phyloP scores from a whole-genome alignment of 306 rosid species.

The Malus asiatica region DNA sequence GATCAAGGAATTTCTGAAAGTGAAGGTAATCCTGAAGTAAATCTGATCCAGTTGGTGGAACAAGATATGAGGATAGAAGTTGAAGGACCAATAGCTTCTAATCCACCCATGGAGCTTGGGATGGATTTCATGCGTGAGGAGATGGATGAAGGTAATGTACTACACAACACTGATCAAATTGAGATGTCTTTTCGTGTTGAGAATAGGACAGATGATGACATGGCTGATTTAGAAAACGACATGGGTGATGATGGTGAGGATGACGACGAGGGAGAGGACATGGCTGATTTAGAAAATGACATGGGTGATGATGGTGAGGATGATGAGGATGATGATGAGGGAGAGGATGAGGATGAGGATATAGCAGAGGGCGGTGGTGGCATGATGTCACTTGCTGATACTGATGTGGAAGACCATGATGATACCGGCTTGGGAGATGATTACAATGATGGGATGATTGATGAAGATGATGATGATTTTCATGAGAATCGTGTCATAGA shows the following conservation, averaged over 20 bases:
- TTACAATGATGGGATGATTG: slow-evolving; percentile 88
- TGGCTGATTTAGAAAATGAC: slow-evolving; percentile 57
- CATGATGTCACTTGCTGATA: slow-evolving; percentile 85
- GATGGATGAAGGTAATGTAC: slow-evolving; percentile 66
- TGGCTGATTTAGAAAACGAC: slow-evolving; percentile 53
- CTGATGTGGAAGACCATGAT: slow-evolving; percentile 94
- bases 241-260: too few relatives aligned
- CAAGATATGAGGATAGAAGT: slow-evolving; percentile 71
- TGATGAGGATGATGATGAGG: slow-evolving; percentile 94
- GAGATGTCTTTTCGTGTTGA: slow-evolving; percentile 85
- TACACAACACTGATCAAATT: slow-evolving; percentile 72
- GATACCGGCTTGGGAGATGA: slow-evolving; percentile 87
- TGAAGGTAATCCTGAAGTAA: slow-evolving; percentile 37
- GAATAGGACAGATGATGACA: slow-evolving; percentile 84
- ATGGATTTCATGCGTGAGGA: slow-evolving; percentile 88
- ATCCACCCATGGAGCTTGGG: slow-evolving; percentile 69
- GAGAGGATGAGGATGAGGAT: slow-evolving; percentile 94
- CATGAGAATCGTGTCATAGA: slow-evolving; percentile 92
- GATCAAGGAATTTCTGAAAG: slow-evolving; percentile 45
- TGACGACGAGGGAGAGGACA: too few relatives aligned
- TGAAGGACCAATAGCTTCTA: slow-evolving; percentile 51
- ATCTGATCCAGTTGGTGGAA: slow-evolving; percentile 50
- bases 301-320: slow-evolving; percentile 98
- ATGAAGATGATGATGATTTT: slow-evolving; percentile 93
- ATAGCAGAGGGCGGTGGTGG: slow-evolving; percentile 93